Percentiles rank a stretch among this genome's conserved stretches.
These are phyloP conservation scores for Lentinula novae-zelandiae DNA, from an alignment of 1,284 basidiomycete species.

Conservation along the genomic window DNA sequence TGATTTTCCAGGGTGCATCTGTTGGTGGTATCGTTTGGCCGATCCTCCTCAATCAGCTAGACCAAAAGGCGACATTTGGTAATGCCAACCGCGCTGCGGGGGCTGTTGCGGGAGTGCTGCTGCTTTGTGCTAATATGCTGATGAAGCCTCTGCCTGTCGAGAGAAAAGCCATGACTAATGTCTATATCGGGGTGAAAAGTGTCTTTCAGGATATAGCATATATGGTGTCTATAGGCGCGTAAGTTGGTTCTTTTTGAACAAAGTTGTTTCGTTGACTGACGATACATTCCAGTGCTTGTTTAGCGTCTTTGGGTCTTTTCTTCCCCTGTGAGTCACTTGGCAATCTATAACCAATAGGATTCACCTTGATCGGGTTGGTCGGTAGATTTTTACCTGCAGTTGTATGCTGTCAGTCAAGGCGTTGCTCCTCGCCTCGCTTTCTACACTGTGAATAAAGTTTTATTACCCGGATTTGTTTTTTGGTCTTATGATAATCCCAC, in stretches of 20 bases:
- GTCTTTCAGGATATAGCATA: constrained; percentile 43
- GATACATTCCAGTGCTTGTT: constrained; percentile 31
- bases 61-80: constrained; percentile 31
- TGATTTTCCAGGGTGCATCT: constrained; percentile 33
- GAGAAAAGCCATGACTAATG: constrained; percentile 19
- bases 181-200: constrained; percentile 12
- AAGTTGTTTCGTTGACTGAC: not conserved
- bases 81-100: constrained; percentile 39
- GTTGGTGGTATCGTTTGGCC: constrained; percentile 48
- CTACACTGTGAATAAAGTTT: constrained; percentile 36
- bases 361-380: not conserved
- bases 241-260: constrained; percentile 13
- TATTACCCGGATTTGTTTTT: not conserved
- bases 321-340: constrained; percentile 38
- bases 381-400: constrained; percentile 52
- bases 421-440: constrained; percentile 39
- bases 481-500: not conserved
- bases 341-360: not conserved
- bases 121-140: constrained; percentile 37
- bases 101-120: constrained; percentile 30
- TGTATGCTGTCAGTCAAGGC: constrained; percentile 42
- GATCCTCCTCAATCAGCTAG: constrained; percentile 44
- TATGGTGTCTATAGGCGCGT: constrained; percentile 40
- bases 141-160: constrained; percentile 34
- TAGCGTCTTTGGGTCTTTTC: constrained; percentile 42